Percentiles rank a stretch among this genome's conserved stretches.
Conservation (phyloP, 208 protist genomes). For the Phytomonas serpens region DNA sequence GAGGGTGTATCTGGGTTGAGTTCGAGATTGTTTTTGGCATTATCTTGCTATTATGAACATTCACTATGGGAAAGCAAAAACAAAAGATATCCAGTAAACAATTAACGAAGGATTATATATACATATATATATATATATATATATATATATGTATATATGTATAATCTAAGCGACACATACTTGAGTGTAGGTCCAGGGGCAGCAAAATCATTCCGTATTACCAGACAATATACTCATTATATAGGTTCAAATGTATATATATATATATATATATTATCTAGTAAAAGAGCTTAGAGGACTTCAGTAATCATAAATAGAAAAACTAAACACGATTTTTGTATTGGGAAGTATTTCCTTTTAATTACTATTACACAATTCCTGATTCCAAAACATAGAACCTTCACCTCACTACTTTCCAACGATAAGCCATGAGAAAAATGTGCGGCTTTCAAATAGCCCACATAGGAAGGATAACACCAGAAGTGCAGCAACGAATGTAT, state of each 20-base stretch:
- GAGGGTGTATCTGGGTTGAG: background rate
- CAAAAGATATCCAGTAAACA: background rate
- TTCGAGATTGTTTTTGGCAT: background rate
- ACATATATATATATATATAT: slow-evolving; percentile 4
- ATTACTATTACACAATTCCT: background rate
- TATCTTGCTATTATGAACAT: background rate
- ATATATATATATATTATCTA: slow-evolving; percentile 2
- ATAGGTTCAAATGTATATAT: background rate
- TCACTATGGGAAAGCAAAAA: background rate
- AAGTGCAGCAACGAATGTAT: slow-evolving; percentile 25
- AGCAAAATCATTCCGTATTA: background rate
- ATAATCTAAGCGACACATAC: background rate
- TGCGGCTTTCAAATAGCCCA: slow-evolving; percentile 43
- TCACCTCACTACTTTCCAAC: slow-evolving; percentile 17
- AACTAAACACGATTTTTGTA: background rate
- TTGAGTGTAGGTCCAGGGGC: background rate
- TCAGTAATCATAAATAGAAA: background rate
- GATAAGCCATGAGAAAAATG: slow-evolving; percentile 42
- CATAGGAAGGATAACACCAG: slow-evolving; percentile 56
- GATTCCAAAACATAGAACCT: background rate
- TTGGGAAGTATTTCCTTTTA: background rate
- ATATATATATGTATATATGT: background rate
- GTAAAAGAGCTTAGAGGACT: background rate
- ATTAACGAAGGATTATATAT: background rate
- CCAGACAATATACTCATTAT: background rate